Evolutionary conservation across 2,329 filamentous ascomycete species (phyloP).

Genomic region (Biscogniauxia mediterranea): DNA sequence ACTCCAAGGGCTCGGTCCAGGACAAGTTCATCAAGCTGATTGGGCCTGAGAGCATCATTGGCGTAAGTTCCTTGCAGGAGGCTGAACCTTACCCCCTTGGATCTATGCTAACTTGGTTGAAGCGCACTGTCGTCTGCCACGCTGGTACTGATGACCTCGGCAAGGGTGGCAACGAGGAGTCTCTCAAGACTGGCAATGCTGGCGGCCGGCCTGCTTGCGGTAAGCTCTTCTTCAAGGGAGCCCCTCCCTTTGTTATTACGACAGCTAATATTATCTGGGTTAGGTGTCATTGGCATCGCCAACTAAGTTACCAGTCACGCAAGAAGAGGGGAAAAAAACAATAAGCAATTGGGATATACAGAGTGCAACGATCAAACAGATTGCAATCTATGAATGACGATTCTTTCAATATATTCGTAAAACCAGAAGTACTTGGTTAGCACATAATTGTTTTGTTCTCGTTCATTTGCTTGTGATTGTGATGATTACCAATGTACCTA

Average conservation of each 20-base stretch:
- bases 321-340: constrained; percentile 1
- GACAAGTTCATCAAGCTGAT: constrained; percentile 94
- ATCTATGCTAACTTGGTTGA: constrained; percentile 22
- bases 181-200: constrained; percentile 97
- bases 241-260: neutral
- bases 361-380: constrained; percentile 1
- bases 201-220: constrained; percentile 92
- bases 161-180: constrained; percentile 88
- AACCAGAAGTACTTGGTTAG: too few relatives aligned
- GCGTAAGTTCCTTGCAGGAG: constrained; percentile 56
- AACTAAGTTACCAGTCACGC: constrained; percentile 47
- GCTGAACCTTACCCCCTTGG: neutral
- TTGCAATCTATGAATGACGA: constrained; percentile 1
- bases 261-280: constrained; percentile 2
- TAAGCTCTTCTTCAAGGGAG: constrained; percentile 42
- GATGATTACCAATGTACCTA: too few relatives aligned
- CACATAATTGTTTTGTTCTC: too few relatives aligned
- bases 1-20: constrained; percentile 73
- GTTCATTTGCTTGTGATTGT: too few relatives aligned
- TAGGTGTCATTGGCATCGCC: constrained; percentile 87
- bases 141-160: constrained; percentile 95
- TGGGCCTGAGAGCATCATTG: constrained; percentile 90
- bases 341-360: constrained; percentile 4
- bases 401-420: too few relatives aligned
- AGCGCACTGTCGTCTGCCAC: constrained; percentile 95